Conservation (phyloP, 2,329 filamentous ascomycete species). For the Ophidiomyces ophidiicola region DNA sequence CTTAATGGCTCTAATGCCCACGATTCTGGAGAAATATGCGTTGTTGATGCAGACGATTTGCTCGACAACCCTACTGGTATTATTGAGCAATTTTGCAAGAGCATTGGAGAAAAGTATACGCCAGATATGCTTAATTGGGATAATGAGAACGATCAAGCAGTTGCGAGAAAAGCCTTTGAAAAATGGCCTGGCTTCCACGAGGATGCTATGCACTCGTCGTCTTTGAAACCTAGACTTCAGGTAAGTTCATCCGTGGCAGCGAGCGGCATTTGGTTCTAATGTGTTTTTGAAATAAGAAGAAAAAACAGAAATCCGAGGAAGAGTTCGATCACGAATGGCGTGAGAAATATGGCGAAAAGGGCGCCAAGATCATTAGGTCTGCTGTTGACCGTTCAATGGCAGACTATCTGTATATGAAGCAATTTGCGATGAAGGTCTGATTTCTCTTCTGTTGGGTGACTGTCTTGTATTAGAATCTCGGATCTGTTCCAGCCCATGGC, state of each 20-base stretch:
- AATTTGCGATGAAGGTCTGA: constrained; percentile 47
- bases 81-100: constrained; percentile 67
- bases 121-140: constrained; percentile 77
- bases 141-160: constrained; percentile 55
- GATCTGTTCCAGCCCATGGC: no score
- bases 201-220: constrained; percentile 74
- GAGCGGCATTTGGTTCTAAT: background rate
- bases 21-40: constrained; percentile 50
- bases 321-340: constrained; percentile 49
- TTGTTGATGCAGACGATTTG: constrained; percentile 88
- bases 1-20: constrained; percentile 16
- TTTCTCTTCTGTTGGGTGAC: background rate
- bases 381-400: constrained; percentile 48
- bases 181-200: constrained; percentile 98
- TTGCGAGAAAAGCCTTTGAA: constrained; percentile 66
- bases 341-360: constrained; percentile 49
- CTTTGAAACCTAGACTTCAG: constrained; percentile 50
- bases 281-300: constrained; percentile 16
- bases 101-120: constrained; percentile 63
- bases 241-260: constrained; percentile 25
- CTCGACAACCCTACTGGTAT: constrained; percentile 69
- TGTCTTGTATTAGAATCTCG: no score
- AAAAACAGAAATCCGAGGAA: constrained; percentile 37
- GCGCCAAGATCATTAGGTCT: constrained; percentile 46
- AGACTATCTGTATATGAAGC: constrained; percentile 54